Conservation (phyloP, 352 stramenopile genomes). For the Pythium pyrilobum region DNA sequence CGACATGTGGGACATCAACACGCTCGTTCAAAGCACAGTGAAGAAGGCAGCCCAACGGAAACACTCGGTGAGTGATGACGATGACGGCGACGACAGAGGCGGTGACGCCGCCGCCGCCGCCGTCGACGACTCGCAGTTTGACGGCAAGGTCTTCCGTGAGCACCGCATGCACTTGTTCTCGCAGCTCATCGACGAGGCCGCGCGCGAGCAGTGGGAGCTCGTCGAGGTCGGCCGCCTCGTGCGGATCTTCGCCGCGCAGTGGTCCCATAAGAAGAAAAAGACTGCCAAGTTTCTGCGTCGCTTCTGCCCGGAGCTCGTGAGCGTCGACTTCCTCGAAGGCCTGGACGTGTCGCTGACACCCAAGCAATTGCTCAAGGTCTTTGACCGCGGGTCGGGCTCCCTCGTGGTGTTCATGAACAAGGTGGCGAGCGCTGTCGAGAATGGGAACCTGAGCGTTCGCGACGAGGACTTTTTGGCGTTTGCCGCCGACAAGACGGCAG, state of each 20-base stretch:
- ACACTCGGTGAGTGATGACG: neutral
- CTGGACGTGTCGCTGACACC: slow-evolving; percentile 48
- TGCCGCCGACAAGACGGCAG: slow-evolving; percentile 26
- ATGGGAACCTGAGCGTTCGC: slow-evolving; percentile 48
- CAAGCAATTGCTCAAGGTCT: slow-evolving; percentile 60
- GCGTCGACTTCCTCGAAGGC: slow-evolving; percentile 81
- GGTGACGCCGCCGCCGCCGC: slow-evolving; percentile 5
- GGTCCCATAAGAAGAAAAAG: slow-evolving; percentile 42
- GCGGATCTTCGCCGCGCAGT: slow-evolving; percentile 66
- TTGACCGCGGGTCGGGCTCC: slow-evolving; percentile 60
- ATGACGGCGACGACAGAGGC: neutral
- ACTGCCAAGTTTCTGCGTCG: slow-evolving; percentile 56
- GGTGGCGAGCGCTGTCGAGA: slow-evolving; percentile 63
- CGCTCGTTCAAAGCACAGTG: slow-evolving; percentile 9
- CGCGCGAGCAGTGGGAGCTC: slow-evolving; percentile 69
- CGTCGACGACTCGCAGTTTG: neutral
- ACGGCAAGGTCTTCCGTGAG: slow-evolving; percentile 11
- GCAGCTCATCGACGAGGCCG: slow-evolving; percentile 69
- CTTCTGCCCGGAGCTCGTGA: slow-evolving; percentile 76
- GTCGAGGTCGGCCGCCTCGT: slow-evolving; percentile 75
- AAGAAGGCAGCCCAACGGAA: neutral
- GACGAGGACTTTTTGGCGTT: slow-evolving; percentile 33
- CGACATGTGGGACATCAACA: slow-evolving; percentile 19
- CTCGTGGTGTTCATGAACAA: slow-evolving; percentile 66
- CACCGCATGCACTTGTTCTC: slow-evolving; percentile 46